phyloP scores from a whole-genome alignment of 768 basidiomycete species.

The Boletales sp. region DNA sequence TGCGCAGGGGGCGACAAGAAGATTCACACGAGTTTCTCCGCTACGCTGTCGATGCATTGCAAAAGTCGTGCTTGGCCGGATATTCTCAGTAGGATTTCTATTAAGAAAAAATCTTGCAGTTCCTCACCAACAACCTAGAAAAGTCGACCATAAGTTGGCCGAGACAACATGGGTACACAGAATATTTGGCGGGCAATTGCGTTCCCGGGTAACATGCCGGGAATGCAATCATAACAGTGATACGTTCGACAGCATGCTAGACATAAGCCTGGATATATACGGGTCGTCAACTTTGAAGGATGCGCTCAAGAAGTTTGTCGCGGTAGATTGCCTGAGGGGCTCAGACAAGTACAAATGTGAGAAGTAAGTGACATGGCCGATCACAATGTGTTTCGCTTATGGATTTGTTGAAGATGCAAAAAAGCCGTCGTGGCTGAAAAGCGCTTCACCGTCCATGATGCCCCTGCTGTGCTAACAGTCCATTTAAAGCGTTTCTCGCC shows the following conservation, averaged over 20 bases:
- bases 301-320: constrained; percentile 77
- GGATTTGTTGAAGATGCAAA: constrained; percentile 68
- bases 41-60: constrained; percentile 88
- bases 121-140: constrained; percentile 40
- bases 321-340: constrained; percentile 79
- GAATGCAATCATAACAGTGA: constrained; percentile 86
- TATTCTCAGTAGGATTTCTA: constrained; percentile 56
- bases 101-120: background rate
- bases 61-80: constrained; percentile 77
- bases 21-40: constrained; percentile 98
- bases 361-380: constrained; percentile 59
- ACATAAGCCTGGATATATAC: constrained; percentile 88
- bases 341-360: constrained; percentile 98
- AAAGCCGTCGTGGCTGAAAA: constrained; percentile 88
- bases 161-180: constrained; percentile 94
- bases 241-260: constrained; percentile 93
- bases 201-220: constrained; percentile 85
- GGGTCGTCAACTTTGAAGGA: constrained; percentile 59
- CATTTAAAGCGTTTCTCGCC: constrained; percentile 96
- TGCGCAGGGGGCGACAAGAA: constrained; percentile 91
- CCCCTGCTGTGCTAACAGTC: constrained; percentile 84
- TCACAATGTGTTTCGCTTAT: constrained; percentile 4
- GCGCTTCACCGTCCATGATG: constrained; percentile 82
- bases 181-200: constrained; percentile 88
- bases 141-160: constrained; percentile 63